A percentile compares a stretch with the other conserved stretches of the same genome.
Evolutionary conservation across 2,329 filamentous ascomycete species (phyloP).

Genomic region (Alternaria incomplexa): DNA sequence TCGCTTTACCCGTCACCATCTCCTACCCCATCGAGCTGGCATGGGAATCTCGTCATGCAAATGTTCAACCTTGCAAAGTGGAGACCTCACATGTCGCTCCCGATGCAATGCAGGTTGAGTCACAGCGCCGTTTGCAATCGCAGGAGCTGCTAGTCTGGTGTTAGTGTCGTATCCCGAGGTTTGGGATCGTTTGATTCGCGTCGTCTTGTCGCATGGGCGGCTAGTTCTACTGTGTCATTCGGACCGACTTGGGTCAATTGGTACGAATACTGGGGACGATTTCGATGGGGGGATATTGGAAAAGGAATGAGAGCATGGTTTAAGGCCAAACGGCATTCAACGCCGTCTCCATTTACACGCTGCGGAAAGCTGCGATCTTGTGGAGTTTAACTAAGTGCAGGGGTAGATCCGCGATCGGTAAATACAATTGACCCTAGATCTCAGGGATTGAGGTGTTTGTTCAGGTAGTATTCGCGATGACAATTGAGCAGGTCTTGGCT

Average conservation of each 20-base stretch:
- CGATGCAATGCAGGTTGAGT: neutral
- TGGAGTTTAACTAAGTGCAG: neutral
- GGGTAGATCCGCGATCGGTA: neutral
- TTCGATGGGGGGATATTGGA: neutral
- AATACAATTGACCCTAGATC: neutral
- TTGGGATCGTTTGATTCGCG: neutral
- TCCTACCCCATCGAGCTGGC: neutral
- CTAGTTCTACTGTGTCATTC: neutral
- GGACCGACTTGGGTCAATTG: neutral
- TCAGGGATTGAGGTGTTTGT: neutral
- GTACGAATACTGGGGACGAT: neutral
- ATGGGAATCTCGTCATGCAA: neutral
- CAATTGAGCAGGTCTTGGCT: neutral
- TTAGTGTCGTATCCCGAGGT: neutral
- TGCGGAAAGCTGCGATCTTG: neutral
- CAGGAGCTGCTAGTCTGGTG: neutral
- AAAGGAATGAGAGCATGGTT: neutral
- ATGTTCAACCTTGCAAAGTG: neutral
- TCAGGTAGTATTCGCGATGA: neutral
- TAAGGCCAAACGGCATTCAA: neutral
- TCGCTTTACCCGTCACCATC: neutral
- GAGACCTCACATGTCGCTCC: neutral
- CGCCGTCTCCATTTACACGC: neutral
- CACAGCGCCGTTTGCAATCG: neutral
- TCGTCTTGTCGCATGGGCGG: neutral